A percentile compares a stretch with the other conserved stretches of the same genome.
Evolutionary conservation across 129 eudicot species (phyloP).

Genomic region (Flaveria bidentis): DNA sequence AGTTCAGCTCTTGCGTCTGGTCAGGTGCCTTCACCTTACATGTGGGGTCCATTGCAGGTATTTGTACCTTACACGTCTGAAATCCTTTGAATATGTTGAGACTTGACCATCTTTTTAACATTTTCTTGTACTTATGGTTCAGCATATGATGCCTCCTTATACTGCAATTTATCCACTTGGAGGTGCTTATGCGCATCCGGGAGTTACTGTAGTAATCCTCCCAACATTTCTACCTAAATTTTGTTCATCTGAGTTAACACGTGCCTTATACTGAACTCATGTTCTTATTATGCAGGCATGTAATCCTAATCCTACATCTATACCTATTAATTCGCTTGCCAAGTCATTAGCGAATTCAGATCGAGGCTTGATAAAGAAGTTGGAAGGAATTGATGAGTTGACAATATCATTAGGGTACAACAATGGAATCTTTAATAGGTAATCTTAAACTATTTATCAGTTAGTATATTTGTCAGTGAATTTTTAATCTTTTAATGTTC

Average conservation of each 20-base stretch:
- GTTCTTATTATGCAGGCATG: slow-evolving; percentile 50
- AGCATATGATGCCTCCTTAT: slow-evolving; percentile 92
- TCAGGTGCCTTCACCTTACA: slow-evolving; percentile 74
- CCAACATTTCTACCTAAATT: background rate
- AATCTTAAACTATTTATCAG: background rate
- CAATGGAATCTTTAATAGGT: slow-evolving; percentile 64
- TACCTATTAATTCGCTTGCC: slow-evolving; percentile 61
- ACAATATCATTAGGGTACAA: slow-evolving; percentile 87
- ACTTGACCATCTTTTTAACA: slow-evolving; percentile 5
- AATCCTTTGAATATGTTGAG: background rate
- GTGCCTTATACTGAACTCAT: slow-evolving; percentile 6
- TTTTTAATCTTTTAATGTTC: slow-evolving; percentile 3
- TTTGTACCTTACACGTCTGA: background rate
- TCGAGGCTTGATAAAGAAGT: slow-evolving; percentile 60
- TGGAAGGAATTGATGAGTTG: slow-evolving; percentile 80
- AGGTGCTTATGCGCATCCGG: slow-evolving; percentile 90
- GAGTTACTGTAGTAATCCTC: slow-evolving; percentile 69
- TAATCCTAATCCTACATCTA: slow-evolving; percentile 34
- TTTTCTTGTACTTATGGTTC: slow-evolving; percentile 13
- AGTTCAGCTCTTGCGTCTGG: slow-evolving; percentile 74
- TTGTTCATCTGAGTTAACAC: background rate
- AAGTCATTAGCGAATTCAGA: slow-evolving; percentile 72
- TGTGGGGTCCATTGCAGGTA: slow-evolving; percentile 99
- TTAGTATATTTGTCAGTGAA: background rate
- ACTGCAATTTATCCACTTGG: slow-evolving; percentile 87